Evolutionary conservation across 78 protist genomes (phyloP).

Genomic region (Dictyostelium intermedium): DNA sequence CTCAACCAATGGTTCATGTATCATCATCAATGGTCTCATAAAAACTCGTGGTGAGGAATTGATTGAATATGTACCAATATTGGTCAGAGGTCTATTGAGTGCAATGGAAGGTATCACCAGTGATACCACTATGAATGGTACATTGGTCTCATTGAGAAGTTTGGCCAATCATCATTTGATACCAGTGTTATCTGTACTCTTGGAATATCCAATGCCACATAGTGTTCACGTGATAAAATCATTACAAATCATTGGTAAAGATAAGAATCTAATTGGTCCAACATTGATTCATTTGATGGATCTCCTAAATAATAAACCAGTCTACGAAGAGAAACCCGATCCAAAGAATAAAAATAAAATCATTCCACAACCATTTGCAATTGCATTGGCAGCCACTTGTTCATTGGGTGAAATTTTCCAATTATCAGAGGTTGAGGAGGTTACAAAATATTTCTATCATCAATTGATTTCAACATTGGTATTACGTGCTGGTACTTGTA

Average conservation of each 20-base stretch:
- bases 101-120: constrained; percentile 65
- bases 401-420: constrained; percentile 78
- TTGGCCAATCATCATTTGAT: constrained; percentile 76
- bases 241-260: constrained; percentile 76
- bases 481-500: constrained; percentile 68
- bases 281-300: constrained; percentile 69
- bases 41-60: constrained; percentile 77
- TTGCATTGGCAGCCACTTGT: constrained; percentile 82
- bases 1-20: constrained; percentile 82
- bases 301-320: constrained; percentile 65
- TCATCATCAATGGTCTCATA: constrained; percentile 81
- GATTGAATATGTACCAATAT: constrained; percentile 9
- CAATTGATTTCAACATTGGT: constrained; percentile 46
- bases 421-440: constrained; percentile 40
- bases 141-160: constrained; percentile 72
- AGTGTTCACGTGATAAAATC: constrained; percentile 55
- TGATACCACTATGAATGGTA: constrained; percentile 84
- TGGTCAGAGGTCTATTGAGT: constrained; percentile 38
- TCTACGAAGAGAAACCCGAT: constrained; percentile 79
- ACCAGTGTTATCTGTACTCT: constrained; percentile 36
- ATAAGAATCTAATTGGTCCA: constrained; percentile 41
- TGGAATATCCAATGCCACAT: constrained; percentile 80
- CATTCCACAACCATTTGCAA: constrained; percentile 19
- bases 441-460: constrained; percentile 25
- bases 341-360: constrained; percentile 63